A percentile compares a stretch with the other conserved stretches of the same genome.
Evolutionary conservation across 139 green algal genomes (phyloP).

Genomic region (Deuterostichococcus epilithicus): DNA sequence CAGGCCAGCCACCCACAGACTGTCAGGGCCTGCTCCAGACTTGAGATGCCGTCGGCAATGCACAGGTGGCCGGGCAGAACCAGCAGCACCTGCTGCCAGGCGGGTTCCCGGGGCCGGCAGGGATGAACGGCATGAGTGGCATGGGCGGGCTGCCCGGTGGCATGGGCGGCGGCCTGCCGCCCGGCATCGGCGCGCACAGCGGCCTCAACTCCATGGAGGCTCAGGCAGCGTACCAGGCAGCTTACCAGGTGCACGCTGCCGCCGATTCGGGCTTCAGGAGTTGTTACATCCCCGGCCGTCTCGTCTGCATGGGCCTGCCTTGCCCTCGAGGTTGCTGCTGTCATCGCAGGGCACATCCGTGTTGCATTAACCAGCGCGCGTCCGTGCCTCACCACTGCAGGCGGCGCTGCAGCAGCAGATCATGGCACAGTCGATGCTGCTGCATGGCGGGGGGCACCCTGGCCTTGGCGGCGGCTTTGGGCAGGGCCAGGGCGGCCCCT

Average conservation of each 20-base stretch:
- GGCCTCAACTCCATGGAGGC: slow-evolving; percentile 60
- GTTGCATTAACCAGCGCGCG: too few species aligned
- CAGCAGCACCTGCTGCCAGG: slow-evolving; percentile 18
- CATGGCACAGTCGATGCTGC: slow-evolving; percentile 31
- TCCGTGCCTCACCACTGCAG: too few species aligned
- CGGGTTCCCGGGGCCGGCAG: background rate
- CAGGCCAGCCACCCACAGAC: too few species aligned
- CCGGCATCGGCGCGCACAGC: background rate
- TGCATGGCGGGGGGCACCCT: slow-evolving; percentile 16
- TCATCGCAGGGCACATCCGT: too few species aligned
- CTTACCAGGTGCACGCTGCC: slow-evolving; percentile 60
- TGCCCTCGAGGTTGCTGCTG: too few species aligned
- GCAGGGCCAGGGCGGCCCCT: background rate
- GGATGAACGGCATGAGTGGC: background rate
- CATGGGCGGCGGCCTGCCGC: background rate
- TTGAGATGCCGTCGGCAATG: too few species aligned
- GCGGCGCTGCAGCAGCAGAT: slow-evolving; percentile 74
- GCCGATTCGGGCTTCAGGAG: too few species aligned
- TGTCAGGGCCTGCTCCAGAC: background rate
- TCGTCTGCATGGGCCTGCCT: too few species aligned
- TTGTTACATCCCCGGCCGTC: too few species aligned
- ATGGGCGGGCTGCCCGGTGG: background rate
- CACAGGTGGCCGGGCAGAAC: background rate
- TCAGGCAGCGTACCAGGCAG: slow-evolving; percentile 83
- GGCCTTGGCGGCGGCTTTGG: slow-evolving; percentile 12